Percentiles rank a stretch among this genome's conserved stretches.
Evolutionary conservation across 2,329 filamentous ascomycete species (phyloP).

Genomic region (Byssochlamys sp.): DNA sequence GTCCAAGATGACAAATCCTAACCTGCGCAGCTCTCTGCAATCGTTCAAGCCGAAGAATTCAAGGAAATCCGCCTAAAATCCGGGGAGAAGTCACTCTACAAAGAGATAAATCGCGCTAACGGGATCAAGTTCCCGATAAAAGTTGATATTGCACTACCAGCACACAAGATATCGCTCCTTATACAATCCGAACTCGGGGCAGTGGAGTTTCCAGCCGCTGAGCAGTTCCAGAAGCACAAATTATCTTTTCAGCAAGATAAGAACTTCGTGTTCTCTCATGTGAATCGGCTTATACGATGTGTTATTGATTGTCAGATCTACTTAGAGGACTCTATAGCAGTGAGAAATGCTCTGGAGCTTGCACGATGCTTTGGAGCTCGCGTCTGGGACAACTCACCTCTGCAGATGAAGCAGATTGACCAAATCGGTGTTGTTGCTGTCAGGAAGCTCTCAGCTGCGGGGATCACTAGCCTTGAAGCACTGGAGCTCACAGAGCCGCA

Average conservation of each 20-base stretch:
- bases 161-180: constrained; percentile 68
- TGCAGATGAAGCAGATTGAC: constrained; percentile 74
- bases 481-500: constrained; percentile 58
- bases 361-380: constrained; percentile 65
- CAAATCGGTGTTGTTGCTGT: constrained; percentile 67
- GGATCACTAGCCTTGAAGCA: constrained; percentile 61
- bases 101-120: constrained; percentile 59
- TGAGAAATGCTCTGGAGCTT: constrained; percentile 64
- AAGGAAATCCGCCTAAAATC: constrained; percentile 60
- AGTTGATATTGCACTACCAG: constrained; percentile 53
- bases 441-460: constrained; percentile 61
- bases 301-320: constrained; percentile 63
- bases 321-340: constrained; percentile 55
- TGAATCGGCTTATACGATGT: constrained; percentile 62
- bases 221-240: constrained; percentile 47
- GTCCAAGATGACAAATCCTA: background rate
- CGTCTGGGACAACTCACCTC: constrained; percentile 70
- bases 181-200: constrained; percentile 66
- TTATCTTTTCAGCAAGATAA: constrained; percentile 54
- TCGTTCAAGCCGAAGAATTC: constrained; percentile 64
- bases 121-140: constrained; percentile 63
- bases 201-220: constrained; percentile 52
- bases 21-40: constrained; percentile 48
- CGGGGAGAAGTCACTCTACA: constrained; percentile 60
- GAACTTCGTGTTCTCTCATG: constrained; percentile 54